Conservation (phyloP, 768 basidiomycete species). For the Termitomyces sp. region DNA sequence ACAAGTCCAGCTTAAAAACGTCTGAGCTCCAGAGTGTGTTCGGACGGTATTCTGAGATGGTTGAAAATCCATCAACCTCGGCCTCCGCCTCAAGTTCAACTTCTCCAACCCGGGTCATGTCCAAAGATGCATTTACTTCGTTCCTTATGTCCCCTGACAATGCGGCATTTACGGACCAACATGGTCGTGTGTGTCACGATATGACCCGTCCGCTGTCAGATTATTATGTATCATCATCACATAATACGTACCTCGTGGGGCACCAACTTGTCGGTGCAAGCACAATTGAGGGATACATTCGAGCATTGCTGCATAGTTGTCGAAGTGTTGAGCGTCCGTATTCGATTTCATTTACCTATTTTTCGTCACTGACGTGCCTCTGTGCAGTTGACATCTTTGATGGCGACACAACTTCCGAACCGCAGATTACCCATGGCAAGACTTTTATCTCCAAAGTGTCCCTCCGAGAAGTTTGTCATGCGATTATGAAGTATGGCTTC, state of each 20-base stretch:
- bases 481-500: conserved; percentile 91
- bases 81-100: conserved; percentile 1
- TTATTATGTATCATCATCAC: conserved; percentile 85
- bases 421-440: conserved; percentile 89
- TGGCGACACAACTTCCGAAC: conserved; percentile 61
- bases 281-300: conserved; percentile 91
- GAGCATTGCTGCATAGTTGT: conserved; percentile 84
- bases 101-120: conserved; percentile 27
- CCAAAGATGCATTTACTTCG: conserved; percentile 62
- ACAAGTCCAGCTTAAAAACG: conserved; percentile 31
- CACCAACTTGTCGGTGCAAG: conserved; percentile 84
- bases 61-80: conserved; percentile 21
- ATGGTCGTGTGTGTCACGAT: conserved; percentile 54
- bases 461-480: conserved; percentile 75
- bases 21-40: conserved; percentile 32
- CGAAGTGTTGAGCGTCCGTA: conserved; percentile 85
- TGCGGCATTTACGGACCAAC: conserved; percentile 41
- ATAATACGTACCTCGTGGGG: conserved; percentile 88
- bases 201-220: conserved; percentile 88
- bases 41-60: conserved; percentile 26
- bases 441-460: conserved; percentile 87
- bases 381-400: conserved; percentile 85
- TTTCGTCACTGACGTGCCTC: conserved; percentile 9
- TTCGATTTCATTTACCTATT: neutral
- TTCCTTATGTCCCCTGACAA: conserved; percentile 85